These are phyloP conservation scores for Lathyrus sativus DNA, from an alignment of 306 rosid species.

Conservation along the genomic window DNA sequence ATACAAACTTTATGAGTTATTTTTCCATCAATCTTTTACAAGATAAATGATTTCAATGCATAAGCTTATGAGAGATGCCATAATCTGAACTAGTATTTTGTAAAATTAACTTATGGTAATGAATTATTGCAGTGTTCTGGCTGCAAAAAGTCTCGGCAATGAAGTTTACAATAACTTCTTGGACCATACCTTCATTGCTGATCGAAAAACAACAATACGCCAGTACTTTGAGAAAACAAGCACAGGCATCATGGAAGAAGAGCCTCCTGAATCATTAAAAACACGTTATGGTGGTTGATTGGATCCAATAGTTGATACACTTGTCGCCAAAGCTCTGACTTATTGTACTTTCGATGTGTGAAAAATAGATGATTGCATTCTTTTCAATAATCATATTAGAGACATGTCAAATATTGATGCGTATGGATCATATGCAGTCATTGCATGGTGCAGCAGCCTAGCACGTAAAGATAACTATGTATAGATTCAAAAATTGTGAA, in stretches of 20 bases:
- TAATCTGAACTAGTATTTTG: neutral
- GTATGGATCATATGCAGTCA: neutral
- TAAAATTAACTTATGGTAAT: constrained; percentile 9
- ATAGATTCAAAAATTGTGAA: constrained; percentile 1
- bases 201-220: constrained; percentile 49
- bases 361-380: neutral
- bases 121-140: constrained; percentile 45
- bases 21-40: neutral
- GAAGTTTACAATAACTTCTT: constrained; percentile 49
- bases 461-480: neutral
- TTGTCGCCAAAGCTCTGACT: neutral
- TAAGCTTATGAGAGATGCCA: neutral
- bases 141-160: constrained; percentile 45
- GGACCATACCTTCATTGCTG: constrained; percentile 50
- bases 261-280: constrained; percentile 49
- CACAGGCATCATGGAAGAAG: constrained; percentile 45
- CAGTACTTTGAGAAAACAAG: constrained; percentile 45
- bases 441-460: neutral
- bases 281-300: constrained; percentile 50
- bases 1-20: neutral
- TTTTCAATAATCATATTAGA: neutral
- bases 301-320: neutral
- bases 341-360: neutral
- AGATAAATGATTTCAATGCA: neutral
- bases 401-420: neutral